Evolutionary conservation across 495 filamentous ascomycete species (phyloP).

Genomic region (Lasiosphaeria hispida): DNA sequence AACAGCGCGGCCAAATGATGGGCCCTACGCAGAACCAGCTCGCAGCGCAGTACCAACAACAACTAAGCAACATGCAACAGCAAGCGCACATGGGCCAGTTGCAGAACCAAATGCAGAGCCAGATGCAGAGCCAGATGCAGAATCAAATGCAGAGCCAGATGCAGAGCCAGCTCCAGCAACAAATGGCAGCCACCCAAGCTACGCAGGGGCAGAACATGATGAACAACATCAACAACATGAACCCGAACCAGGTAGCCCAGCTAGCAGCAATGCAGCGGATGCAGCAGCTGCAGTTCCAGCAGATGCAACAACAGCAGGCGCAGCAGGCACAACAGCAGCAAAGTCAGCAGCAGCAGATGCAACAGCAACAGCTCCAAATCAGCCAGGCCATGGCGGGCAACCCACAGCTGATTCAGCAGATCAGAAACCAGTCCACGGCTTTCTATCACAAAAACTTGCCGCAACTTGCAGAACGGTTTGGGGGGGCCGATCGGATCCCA

Average conservation of each 20-base stretch:
- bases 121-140: slow-evolving; percentile 19
- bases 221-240: slow-evolving; percentile 31
- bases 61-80: slow-evolving; percentile 32
- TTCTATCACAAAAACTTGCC: slow-evolving; percentile 50
- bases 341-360: slow-evolving; percentile 36
- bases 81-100: slow-evolving; percentile 26
- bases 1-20: slow-evolving; percentile 32
- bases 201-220: slow-evolving; percentile 34
- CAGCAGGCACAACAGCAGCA: slow-evolving; percentile 27
- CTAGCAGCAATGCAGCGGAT: slow-evolving; percentile 39
- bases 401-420: slow-evolving; percentile 18
- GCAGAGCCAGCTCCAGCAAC: slow-evolving; percentile 28
- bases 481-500: slow-evolving; percentile 33
- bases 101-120: slow-evolving; percentile 20
- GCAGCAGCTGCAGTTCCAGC: slow-evolving; percentile 34
- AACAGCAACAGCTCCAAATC: slow-evolving; percentile 11
- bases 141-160: slow-evolving; percentile 28
- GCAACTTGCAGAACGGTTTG: slow-evolving; percentile 39
- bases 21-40: slow-evolving; percentile 24
- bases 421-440: slow-evolving; percentile 35
- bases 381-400: background rate
- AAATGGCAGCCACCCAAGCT: slow-evolving; percentile 25
- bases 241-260: slow-evolving; percentile 32
- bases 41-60: slow-evolving; percentile 32
- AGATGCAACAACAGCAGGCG: slow-evolving; percentile 38